Base-by-base conservation (phyloP, 2,329 filamentous ascomycete genomes). In the Tolypocladium sp. region DNA sequence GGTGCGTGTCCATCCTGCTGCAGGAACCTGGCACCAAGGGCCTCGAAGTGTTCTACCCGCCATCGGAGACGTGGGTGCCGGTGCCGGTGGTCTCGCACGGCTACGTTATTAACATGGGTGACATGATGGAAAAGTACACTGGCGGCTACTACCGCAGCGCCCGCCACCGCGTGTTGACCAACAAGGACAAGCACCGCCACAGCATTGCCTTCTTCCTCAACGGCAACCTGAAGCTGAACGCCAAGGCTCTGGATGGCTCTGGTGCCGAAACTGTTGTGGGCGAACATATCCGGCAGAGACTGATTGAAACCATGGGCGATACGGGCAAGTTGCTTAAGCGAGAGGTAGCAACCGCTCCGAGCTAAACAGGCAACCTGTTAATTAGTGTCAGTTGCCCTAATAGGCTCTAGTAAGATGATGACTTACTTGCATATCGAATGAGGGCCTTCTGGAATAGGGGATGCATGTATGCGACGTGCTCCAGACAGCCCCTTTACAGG, bases 41-140 rank as follows among this genome's bases (percentile, higher is more conserved):
- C 0, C 61, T 70, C 1, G 62, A 70, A 22, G 68, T 70, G 2
- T 70, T 64, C 62, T 65, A 69, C 42, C 66, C 65, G 7, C 64
- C 63, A 6, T 65, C 61, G 0, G 65, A 66, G 60, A 65, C 63
- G 8, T 70, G 68, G 69, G 65, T 69, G 20, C 62, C 66, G 0
- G 69, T 74, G 0, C 68, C 70, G 1, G 67, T 67, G 2, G 66
- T 67, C 41, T 61, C 66, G 55, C 61, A 66, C 22, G 66, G 67
- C 9, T 74, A 69, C 53, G 71, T 75, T 8, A 70, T 74, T 59
- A 74, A 76, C 51, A 68, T 73, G 38, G 72, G 72, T 6, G 71
- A 75, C 57, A 68, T 74, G 67, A 65, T 74, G 61, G 63, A 71
- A 63, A 67, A 66, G 46, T 71, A 63, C 57, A 70, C 69, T 0